phyloP scores from a whole-genome alignment of 164 flowering plant species.

The Brasenia schreberi region DNA sequence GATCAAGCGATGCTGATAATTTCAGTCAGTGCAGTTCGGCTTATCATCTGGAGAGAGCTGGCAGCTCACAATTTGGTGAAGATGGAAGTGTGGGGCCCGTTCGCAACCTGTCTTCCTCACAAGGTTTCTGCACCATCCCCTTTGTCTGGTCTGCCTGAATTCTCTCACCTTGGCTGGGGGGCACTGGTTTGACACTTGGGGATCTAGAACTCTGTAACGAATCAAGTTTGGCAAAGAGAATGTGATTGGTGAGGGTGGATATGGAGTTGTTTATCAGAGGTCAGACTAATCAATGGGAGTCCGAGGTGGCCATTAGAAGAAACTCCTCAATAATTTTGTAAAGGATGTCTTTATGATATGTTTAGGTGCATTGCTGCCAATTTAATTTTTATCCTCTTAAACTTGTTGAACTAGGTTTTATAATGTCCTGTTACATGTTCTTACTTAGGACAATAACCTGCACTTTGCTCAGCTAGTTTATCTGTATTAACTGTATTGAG shows the following conservation, averaged over 20 bases:
- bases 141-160: conserved; percentile 5
- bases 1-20: conserved; percentile 7
- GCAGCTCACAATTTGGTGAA: conserved; percentile 5
- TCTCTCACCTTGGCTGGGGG: conserved; percentile 64
- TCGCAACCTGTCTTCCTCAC: conserved; percentile 1
- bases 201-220: conserved; percentile 52
- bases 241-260: conserved; percentile 89
- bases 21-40: conserved; percentile 7
- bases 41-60: conserved; percentile 4
- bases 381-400: no score
- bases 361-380: no score
- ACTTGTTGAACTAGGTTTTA: no score
- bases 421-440: no score
- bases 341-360: no score
- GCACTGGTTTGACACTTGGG: conserved; percentile 92
- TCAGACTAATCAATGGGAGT: no score
- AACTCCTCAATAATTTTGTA: no score
- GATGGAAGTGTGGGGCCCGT: conserved; percentile 5
- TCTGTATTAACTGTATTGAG: no score
- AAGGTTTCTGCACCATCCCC: conserved; percentile 3
- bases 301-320: no score
- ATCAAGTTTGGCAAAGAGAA: conserved; percentile 45
- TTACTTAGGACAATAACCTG: no score
- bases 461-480: no score
- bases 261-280: no score